Base-by-base conservation (phyloP, 2,329 filamentous ascomycete genomes). In the Cytospora piceicola region DNA sequence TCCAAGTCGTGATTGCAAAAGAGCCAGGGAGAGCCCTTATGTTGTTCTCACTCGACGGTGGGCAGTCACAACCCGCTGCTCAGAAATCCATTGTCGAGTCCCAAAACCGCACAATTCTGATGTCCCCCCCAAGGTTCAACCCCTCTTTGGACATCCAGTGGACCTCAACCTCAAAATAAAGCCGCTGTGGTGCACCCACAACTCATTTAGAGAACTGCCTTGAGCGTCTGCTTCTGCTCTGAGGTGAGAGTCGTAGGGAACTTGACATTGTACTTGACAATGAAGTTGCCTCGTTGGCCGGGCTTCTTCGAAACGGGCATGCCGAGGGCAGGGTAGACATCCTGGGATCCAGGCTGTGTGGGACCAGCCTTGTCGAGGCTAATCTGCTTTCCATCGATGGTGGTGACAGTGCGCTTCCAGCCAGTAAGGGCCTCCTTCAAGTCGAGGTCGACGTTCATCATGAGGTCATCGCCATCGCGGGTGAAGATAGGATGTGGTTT, bases 231-330 rank as follows among this genome's bases (percentile, higher is more conserved):
- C 83, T 97, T 98, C 80, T 98, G 94, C 5, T 85, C 80, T 9
- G 84, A 65, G 4, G 92, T 94, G 77, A 99, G 78, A 51, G 79
- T 89, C 3, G 88, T 89, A 0, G 95, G 95, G 81, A 97, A 98
- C 75, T 92, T 94, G 77, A 99, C 94, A 74, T 95, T 95, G 73
- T 97, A 94, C 67, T 89, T 91, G 67, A 99, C 85, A 66, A 98
- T 80, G 70, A 99, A 92, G 75, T 97, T 93, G 29, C 95, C 95
- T 64, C 94, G 86, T 72, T 93, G 86, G 66, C 82, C 87, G 0
- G 92, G 92, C 75, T 93, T 94, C 85, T 97, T 98, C 68, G 92
- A 92, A 73, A 95, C 88, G 46, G 94, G 93, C 95, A 99, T 98
- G 66, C 95, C 95, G n/a, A 92, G 83, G 6, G 87, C 85, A 0